Percentiles rank a stretch among this genome's conserved stretches.
phyloP scores from a whole-genome alignment of 225 moss, liverwort and hornwort genomes.

The Antitrichia curtipendula region DNA sequence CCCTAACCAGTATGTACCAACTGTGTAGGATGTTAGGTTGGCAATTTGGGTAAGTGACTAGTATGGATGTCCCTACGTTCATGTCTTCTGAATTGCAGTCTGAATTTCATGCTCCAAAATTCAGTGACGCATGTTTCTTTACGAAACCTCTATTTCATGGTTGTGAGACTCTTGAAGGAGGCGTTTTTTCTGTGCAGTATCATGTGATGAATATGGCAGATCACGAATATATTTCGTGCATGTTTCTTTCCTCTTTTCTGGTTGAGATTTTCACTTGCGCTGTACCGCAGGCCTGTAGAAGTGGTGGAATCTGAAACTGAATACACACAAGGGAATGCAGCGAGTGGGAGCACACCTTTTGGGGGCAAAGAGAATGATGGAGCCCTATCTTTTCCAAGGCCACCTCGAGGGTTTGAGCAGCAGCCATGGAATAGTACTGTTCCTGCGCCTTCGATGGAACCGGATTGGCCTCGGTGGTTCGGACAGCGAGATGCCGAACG shows the following conservation, averaged over 20 bases:
- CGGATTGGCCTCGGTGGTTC: conserved; percentile 29
- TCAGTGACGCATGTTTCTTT: neutral
- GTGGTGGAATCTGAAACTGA: conserved; percentile 72
- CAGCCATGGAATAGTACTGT: conserved; percentile 6
- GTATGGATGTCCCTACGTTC: neutral
- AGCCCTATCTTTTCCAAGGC: neutral
- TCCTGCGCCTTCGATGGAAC: conserved; percentile 18
- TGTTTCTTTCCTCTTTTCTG: neutral
- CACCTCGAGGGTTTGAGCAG: conserved; percentile 4
- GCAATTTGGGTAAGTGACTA: neutral
- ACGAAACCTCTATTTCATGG: neutral
- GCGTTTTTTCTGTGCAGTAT: neutral
- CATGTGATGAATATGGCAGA: neutral
- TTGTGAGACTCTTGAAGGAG: neutral
- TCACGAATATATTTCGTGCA: neutral
- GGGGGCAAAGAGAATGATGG: conserved; percentile 8
- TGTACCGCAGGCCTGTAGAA: conserved; percentile 56
- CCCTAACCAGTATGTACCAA: neutral
- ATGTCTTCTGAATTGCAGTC: neutral
- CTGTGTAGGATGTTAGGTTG: neutral
- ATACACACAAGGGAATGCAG: conserved; percentile 43
- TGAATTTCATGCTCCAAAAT: neutral
- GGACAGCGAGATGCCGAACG: conserved; percentile 1
- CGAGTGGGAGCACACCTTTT: conserved; percentile 3
- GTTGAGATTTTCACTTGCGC: neutral